phyloP scores from a whole-genome alignment of 2,329 filamentous ascomycete species.

The Westerdykella ornata region DNA sequence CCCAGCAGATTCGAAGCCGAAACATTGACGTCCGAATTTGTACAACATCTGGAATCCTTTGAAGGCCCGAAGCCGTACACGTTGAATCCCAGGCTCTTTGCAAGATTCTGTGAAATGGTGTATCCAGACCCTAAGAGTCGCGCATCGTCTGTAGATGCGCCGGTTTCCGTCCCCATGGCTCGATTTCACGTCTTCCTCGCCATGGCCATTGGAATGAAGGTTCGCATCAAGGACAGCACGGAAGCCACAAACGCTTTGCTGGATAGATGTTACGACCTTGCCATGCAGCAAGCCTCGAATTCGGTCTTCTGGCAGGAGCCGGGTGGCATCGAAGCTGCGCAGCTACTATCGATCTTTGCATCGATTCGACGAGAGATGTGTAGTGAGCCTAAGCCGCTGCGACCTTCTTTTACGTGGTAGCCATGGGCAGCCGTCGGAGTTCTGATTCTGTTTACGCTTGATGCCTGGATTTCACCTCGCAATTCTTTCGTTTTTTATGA shows the following conservation, averaged over 20 bases:
- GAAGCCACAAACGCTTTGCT: slow-evolving; percentile 30
- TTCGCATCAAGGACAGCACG: slow-evolving; percentile 23
- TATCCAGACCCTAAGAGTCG: slow-evolving; percentile 25
- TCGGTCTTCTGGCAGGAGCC: slow-evolving; percentile 32
- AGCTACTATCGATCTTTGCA: slow-evolving; percentile 30
- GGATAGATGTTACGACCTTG: slow-evolving; percentile 32
- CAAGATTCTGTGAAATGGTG: slow-evolving; percentile 27
- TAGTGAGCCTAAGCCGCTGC: slow-evolving; percentile 19
- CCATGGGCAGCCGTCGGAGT: too few species aligned
- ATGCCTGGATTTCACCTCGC: too few species aligned
- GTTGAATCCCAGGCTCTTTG: slow-evolving; percentile 20
- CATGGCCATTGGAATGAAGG: slow-evolving; percentile 34
- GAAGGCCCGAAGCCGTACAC: slow-evolving; percentile 21
- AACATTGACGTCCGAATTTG: slow-evolving; percentile 30
- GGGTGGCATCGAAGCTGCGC: slow-evolving; percentile 27
- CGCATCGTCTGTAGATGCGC: slow-evolving; percentile 9
- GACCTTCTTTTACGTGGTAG: slow-evolving; percentile 28
- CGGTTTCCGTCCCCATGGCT: slow-evolving; percentile 27
- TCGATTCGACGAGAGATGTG: slow-evolving; percentile 17
- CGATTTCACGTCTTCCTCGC: slow-evolving; percentile 34
- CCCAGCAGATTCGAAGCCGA: slow-evolving; percentile 35
- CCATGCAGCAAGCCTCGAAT: slow-evolving; percentile 28
- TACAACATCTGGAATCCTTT: slow-evolving; percentile 22
- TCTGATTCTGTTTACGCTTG: too few species aligned
- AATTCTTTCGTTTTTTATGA: too few species aligned